Evolutionary conservation across 495 filamentous ascomycete species (phyloP).

Genomic region (Penicillium canariense): DNA sequence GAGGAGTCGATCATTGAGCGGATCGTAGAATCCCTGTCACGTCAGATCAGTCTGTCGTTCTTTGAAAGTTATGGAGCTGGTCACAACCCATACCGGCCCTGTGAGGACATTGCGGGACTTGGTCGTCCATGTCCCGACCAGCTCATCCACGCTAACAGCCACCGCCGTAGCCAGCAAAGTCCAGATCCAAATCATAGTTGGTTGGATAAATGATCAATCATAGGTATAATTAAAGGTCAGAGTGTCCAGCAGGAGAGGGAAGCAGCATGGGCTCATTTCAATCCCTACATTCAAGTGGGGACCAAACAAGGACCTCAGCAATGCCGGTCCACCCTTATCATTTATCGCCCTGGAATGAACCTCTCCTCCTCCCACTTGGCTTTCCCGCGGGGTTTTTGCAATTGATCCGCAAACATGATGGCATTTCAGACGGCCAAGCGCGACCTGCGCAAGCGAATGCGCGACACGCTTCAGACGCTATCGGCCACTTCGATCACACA

Average conservation of each 20-base stretch:
- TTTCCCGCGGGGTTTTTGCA: conserved; percentile 17
- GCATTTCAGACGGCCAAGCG: conserved; percentile 66
- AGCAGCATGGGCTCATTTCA: background rate
- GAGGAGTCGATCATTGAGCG: conserved; percentile 62
- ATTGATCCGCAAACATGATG: conserved; percentile 31
- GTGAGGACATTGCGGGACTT: conserved; percentile 72
- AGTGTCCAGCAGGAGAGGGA: too few relatives aligned
- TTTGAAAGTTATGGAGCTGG: background rate
- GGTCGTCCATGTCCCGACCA: conserved; percentile 75
- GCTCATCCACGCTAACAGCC: conserved; percentile 39
- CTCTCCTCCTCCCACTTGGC: conserved; percentile 2
- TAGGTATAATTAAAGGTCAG: too few relatives aligned
- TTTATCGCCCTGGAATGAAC: conserved; percentile 20
- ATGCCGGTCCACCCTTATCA: conserved; percentile 24
- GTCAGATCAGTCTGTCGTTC: conserved; percentile 2
- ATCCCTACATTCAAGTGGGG: conserved; percentile 25
- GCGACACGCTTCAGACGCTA: conserved; percentile 56
- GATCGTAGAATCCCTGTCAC: conserved; percentile 69
- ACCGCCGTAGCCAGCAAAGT: conserved; percentile 29
- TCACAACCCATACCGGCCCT: conserved; percentile 60
- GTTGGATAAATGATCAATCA: too few relatives aligned
- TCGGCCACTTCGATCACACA: conserved; percentile 53
- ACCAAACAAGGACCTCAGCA: conserved; percentile 14
- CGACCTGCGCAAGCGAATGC: conserved; percentile 68
- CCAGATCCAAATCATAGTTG: conserved; percentile 26